Evolutionary conservation across 441 rosid species (phyloP), one percentile per base, ranked within the genome.

Genomic region (Melastoma candidum): DNA sequence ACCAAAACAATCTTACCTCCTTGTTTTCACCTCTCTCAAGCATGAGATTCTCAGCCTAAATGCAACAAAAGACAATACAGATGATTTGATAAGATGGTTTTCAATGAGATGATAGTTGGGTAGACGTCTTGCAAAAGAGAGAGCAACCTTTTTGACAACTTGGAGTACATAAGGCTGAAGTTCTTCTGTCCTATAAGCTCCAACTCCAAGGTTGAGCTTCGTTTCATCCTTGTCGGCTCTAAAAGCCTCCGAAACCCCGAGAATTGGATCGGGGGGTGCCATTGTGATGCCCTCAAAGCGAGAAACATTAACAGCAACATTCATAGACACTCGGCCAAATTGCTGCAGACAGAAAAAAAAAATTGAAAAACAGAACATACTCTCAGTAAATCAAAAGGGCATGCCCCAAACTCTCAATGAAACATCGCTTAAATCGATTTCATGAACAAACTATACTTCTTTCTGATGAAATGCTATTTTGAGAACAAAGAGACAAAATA

Each of bases 91-190:
- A n/a, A 36, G 45, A 52, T 10, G 45, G 3, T 29, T 13, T 29
- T 17, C 6, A 22, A 12, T 12, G 22, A 17, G 22, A 17, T 17
- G 22, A 17, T 17, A 9, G 41, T 36, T 17, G 22, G 22, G 22
- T 17, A 17, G 22, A 17, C 22, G 22, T 17, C 22, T 17, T 17
- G 43, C 46, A 0, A 26, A 52, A 36, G 46, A 1, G 12, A 14
- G 46, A 52, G 46, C 22, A 13, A 93, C 99, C 93, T 93, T 93
- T 72, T 88, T 76, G 71, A 93, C 99, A 63, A 93, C 98, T 65
- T 86, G 62, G 55, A 88, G 97, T 57, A 93, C 98, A 53, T 93
- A 93, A 60, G 98, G 95, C 68, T 88, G 82, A 52, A 93, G 76
- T 51, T 51, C 54, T 51, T 51, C 54, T 7, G 36, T 2, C 2